Percentiles rank a stretch among this genome's conserved stretches.
Evolutionary conservation across 1,139 yeast genomes (phyloP).

Genomic region (Blastobotrys serpentis): DNA sequence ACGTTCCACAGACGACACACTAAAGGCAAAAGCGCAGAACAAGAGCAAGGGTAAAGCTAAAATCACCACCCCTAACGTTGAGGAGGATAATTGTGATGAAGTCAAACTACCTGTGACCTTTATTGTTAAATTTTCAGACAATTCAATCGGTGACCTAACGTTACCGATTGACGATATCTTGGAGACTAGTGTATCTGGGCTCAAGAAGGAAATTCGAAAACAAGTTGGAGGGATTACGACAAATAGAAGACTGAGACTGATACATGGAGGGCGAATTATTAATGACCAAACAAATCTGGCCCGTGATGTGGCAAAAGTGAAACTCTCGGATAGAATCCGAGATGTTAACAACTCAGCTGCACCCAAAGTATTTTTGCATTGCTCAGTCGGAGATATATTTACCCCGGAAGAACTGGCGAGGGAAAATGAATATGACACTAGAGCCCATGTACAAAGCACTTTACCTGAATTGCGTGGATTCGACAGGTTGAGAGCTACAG

Average conservation of each 20-base stretch:
- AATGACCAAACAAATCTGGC: slow-evolving; percentile 58
- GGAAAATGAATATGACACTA: slow-evolving; percentile 61
- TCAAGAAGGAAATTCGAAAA: slow-evolving; percentile 46
- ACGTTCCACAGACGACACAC: not conserved
- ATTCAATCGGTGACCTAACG: slow-evolving; percentile 45
- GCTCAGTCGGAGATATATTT: slow-evolving; percentile 74
- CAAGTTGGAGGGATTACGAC: slow-evolving; percentile 36
- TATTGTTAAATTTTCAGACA: slow-evolving; percentile 54
- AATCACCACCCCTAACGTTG: not conserved
- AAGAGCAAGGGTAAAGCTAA: slow-evolving; percentile 16
- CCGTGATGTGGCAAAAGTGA: slow-evolving; percentile 43
- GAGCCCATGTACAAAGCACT: slow-evolving; percentile 47
- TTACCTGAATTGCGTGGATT: slow-evolving; percentile 82
- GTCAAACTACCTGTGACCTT: slow-evolving; percentile 31
- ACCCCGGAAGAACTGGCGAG: slow-evolving; percentile 56
- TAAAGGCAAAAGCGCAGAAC: not conserved
- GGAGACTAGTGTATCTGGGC: slow-evolving; percentile 43
- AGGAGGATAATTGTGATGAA: not conserved
- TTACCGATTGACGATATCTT: slow-evolving; percentile 43
- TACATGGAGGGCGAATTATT: slow-evolving; percentile 71
- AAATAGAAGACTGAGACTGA: slow-evolving; percentile 61
- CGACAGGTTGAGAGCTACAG: slow-evolving; percentile 78
- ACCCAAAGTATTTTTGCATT: slow-evolving; percentile 59
- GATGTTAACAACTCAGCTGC: slow-evolving; percentile 22
- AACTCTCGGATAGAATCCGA: not conserved